Conservation (phyloP, 352 stramenopile species). For the Phytopythium ostracodes region DNA sequence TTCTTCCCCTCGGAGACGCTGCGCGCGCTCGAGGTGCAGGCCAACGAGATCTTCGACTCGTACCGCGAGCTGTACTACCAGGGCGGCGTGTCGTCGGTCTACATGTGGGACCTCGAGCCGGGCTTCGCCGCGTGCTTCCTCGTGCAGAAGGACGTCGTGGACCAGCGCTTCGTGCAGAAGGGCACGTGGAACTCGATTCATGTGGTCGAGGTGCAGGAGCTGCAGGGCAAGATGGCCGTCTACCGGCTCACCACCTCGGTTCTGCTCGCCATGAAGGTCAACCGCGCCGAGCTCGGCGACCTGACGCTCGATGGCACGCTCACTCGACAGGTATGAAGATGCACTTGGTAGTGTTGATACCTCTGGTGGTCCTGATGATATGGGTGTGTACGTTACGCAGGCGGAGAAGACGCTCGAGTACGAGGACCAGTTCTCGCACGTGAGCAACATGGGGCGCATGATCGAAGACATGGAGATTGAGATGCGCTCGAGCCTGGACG, state of each 20-base stretch:
- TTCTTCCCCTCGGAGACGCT: constrained; percentile 89
- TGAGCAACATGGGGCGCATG: constrained; percentile 94
- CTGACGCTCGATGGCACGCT: constrained; percentile 90
- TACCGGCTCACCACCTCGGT: constrained; percentile 94
- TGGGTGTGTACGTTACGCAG: constrained; percentile 5
- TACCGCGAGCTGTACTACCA: constrained; percentile 98
- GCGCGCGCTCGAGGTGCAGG: constrained; percentile 88
- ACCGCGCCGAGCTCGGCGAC: constrained; percentile 70
- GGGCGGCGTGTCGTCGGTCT: constrained; percentile 90
- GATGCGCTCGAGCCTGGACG: constrained; percentile 90
- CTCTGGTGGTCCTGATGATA: neutral
- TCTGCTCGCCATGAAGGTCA: constrained; percentile 88
- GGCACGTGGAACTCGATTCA: constrained; percentile 95
- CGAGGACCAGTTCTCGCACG: constrained; percentile 77
- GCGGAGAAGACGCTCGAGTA: constrained; percentile 75
- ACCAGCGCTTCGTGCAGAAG: constrained; percentile 78
- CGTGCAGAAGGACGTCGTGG: constrained; percentile 90
- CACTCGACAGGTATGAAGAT: constrained; percentile 46
- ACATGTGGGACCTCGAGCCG: constrained; percentile 95
- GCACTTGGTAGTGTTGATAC: neutral
- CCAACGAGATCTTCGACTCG: constrained; percentile 96
- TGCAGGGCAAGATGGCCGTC: constrained; percentile 48
- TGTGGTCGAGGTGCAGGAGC: constrained; percentile 89
- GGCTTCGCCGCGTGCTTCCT: constrained; percentile 93
- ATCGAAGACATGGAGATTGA: constrained; percentile 96